phyloP scores from a whole-genome alignment of 2,329 filamentous ascomycete species.

The Pseudogymnoascus sp. region DNA sequence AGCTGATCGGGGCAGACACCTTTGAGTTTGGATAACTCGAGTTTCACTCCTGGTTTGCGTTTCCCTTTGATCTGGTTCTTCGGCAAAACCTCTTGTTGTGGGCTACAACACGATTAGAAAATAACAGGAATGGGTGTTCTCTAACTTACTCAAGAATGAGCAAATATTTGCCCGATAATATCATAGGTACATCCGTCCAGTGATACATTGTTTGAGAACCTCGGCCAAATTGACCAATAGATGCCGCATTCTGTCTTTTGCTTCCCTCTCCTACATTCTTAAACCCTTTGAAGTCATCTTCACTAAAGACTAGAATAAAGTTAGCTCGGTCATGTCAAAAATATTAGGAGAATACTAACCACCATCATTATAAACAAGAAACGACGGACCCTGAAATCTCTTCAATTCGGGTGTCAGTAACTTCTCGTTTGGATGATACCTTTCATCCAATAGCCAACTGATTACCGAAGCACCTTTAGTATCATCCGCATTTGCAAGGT shows the following conservation, averaged over 20 bases:
- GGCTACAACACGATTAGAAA: slow-evolving; percentile 15
- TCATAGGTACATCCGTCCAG: slow-evolving; percentile 30
- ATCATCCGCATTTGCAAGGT: slow-evolving; percentile 32
- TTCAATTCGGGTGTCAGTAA: slow-evolving; percentile 23
- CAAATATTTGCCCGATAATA: slow-evolving; percentile 28
- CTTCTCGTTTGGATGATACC: slow-evolving; percentile 15
- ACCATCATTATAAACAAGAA: slow-evolving; percentile 29
- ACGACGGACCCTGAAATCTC: slow-evolving; percentile 26
- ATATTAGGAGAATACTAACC: slow-evolving; percentile 17
- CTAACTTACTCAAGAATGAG: slow-evolving; percentile 29
- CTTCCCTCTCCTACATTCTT: slow-evolving; percentile 29
- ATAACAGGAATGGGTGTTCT: neutral
- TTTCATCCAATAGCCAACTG: slow-evolving; percentile 27
- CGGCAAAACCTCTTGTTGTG: slow-evolving; percentile 23
- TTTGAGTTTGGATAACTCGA: slow-evolving; percentile 19
- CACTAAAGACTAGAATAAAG: slow-evolving; percentile 22
- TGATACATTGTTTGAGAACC: slow-evolving; percentile 32
- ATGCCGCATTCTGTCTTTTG: slow-evolving; percentile 23
- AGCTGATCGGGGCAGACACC: slow-evolving; percentile 19
- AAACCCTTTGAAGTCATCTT: slow-evolving; percentile 28
- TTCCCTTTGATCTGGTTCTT: slow-evolving; percentile 15
- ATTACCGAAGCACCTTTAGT: slow-evolving; percentile 22
- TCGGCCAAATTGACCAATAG: slow-evolving; percentile 30
- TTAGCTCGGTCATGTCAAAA: slow-evolving; percentile 8
- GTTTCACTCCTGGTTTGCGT: slow-evolving; percentile 21